A percentile compares a stretch with the other conserved stretches of the same genome.
These are phyloP conservation scores for Ophiognomonia clavigignenti-juglandacearum DNA, from an alignment of 2,329 filamentous ascomycete genomes.

Conservation along the genomic window DNA sequence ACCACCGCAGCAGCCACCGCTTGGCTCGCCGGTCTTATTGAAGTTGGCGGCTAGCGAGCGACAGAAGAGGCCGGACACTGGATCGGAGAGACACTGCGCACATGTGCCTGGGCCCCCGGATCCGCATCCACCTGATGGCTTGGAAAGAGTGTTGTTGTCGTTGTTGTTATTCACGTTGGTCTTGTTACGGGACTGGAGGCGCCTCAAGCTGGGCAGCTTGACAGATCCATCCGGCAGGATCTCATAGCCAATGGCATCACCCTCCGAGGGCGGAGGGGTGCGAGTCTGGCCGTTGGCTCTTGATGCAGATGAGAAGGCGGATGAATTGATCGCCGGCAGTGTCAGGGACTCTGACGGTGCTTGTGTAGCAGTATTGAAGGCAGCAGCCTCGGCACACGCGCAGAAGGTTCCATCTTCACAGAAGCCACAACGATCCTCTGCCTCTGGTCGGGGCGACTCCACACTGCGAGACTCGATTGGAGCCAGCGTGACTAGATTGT, in stretches of 20 bases:
- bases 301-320: constrained; percentile 27
- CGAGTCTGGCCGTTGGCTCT: constrained; percentile 39
- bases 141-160: constrained; percentile 21
- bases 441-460: constrained; percentile 37
- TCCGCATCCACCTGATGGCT: constrained; percentile 42
- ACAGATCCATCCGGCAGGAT: constrained; percentile 56
- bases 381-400: constrained; percentile 62
- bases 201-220: constrained; percentile 48
- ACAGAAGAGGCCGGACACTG: constrained; percentile 78
- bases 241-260: constrained; percentile 55
- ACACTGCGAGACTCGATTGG: constrained; percentile 7
- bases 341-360: constrained; percentile 12
- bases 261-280: constrained; percentile 57
- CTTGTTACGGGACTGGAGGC: constrained; percentile 24
- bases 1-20: constrained; percentile 58
- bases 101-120: constrained; percentile 73
- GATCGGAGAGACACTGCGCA: constrained; percentile 71
- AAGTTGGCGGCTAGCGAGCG: constrained; percentile 69
- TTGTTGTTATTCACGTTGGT: constrained; percentile 20
- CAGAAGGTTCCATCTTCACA: constrained; percentile 79
- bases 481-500: constrained; percentile 8
- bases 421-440: constrained; percentile 72
- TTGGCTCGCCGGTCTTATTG: constrained; percentile 31
- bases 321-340: constrained; percentile 33
- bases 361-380: constrained; percentile 18